Evolutionary conservation across 2,329 filamentous ascomycete genomes (phyloP).

Genomic region (Fonsecaea pedrosoi): DNA sequence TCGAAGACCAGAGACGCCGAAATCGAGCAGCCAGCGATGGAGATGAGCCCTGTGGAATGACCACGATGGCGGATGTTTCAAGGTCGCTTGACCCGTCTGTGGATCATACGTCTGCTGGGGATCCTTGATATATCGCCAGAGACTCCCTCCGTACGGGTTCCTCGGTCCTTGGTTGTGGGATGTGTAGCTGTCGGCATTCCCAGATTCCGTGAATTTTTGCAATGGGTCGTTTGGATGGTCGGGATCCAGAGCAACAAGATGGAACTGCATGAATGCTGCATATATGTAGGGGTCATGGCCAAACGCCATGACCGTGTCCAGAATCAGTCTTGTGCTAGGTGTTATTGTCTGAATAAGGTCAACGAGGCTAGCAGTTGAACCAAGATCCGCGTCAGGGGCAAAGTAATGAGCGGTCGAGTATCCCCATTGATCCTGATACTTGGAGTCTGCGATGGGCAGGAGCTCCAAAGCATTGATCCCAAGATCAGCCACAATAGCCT

Average conservation of each 20-base stretch:
- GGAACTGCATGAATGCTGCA: constrained; percentile 2
- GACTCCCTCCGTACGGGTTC: constrained; percentile 6
- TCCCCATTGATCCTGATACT: constrained; percentile 9
- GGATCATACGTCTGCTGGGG: constrained; percentile 2
- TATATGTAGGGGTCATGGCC: constrained; percentile 7
- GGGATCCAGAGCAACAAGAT: neutral
- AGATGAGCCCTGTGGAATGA: constrained; percentile 10
- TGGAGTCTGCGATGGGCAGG: constrained; percentile 5
- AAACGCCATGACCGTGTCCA: constrained; percentile 9
- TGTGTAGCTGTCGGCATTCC: neutral
- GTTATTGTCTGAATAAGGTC: neutral
- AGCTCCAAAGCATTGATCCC: constrained; percentile 9
- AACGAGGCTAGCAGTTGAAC: neutral
- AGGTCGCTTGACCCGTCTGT: neutral
- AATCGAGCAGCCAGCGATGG: constrained; percentile 1
- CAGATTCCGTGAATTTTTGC: neutral
- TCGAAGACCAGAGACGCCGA: constrained; percentile 3
- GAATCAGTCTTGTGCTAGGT: neutral
- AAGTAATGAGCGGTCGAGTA: constrained; percentile 13
- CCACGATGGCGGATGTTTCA: constrained; percentile 4
- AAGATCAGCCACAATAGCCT: constrained; percentile 2
- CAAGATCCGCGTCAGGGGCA: constrained; percentile 4
- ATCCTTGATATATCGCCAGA: constrained; percentile 6
- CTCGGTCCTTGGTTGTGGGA: constrained; percentile 12
- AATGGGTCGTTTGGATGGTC: neutral